phyloP scores from a whole-genome alignment of 345 rosid genomes.

The Cardamine occulta region DNA sequence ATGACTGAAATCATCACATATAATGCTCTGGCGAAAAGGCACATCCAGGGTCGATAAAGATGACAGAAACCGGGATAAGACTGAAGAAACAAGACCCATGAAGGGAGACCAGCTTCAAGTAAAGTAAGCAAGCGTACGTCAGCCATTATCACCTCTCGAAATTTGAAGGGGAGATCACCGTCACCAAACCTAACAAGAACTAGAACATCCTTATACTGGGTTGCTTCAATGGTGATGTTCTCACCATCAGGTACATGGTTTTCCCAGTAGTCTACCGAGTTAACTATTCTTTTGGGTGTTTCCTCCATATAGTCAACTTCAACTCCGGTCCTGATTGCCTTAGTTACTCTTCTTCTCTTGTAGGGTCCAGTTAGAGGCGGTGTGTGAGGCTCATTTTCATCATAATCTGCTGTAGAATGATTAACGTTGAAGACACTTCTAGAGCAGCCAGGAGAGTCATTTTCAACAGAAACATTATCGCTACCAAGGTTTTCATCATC shows the following conservation, averaged over 20 bases:
- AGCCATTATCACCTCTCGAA: constrained; percentile 71
- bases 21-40: constrained; percentile 87
- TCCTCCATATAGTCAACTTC: constrained; percentile 74
- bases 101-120: constrained; percentile 95
- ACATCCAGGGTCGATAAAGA: constrained; percentile 98
- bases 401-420: constrained; percentile 42
- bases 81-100: constrained; percentile 97
- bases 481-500: constrained; percentile 44
- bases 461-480: constrained; percentile 43
- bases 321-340: constrained; percentile 47
- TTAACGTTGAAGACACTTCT: constrained; percentile 47
- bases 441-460: constrained; percentile 48
- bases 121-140: constrained; percentile 83
- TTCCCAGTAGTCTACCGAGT: constrained; percentile 46
- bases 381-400: constrained; percentile 55
- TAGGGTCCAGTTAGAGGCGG: constrained; percentile 77
- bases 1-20: constrained; percentile 74
- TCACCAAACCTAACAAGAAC: constrained; percentile 80
- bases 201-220: constrained; percentile 70
- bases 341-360: constrained; percentile 77
- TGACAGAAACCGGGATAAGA: constrained; percentile 95
- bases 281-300: constrained; percentile 52
- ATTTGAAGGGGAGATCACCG: constrained; percentile 76
- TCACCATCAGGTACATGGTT: constrained; percentile 49
- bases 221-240: constrained; percentile 50